A percentile compares a stretch with the other conserved stretches of the same genome.
Evolutionary conservation across 2,329 filamentous ascomycete genomes (phyloP).

Genomic region (Talaromyces sp.): DNA sequence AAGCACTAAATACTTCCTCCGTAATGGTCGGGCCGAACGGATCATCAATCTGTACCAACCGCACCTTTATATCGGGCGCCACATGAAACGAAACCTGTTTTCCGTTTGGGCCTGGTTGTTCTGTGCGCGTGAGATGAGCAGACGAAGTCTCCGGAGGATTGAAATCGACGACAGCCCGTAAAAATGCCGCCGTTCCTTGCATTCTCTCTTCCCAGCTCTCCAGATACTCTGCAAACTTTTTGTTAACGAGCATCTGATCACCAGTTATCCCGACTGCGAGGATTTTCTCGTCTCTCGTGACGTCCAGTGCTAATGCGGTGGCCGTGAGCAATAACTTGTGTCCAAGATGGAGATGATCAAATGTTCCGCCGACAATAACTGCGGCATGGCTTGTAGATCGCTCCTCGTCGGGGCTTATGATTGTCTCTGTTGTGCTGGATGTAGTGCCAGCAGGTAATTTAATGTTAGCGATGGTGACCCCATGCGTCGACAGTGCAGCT

Average conservation of each 20-base stretch:
- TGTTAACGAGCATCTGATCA: conserved; percentile 80
- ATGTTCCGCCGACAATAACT: conserved; percentile 87
- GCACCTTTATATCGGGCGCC: conserved; percentile 64
- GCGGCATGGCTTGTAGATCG: conserved; percentile 49
- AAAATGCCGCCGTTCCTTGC: conserved; percentile 66
- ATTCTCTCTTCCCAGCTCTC: conserved; percentile 78
- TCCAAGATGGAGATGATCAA: conserved; percentile 91
- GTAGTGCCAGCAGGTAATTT: conserved; percentile 24
- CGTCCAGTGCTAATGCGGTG: conserved; percentile 68
- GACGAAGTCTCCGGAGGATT: conserved; percentile 45
- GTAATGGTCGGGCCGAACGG: conserved; percentile 88
- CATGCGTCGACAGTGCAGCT: conserved; percentile 30
- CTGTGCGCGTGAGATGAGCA: conserved; percentile 33
- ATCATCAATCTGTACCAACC: conserved; percentile 83
- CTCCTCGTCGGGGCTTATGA: conserved; percentile 27
- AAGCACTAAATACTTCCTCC: conserved; percentile 70
- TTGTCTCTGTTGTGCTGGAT: conserved; percentile 26
- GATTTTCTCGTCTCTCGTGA: conserved; percentile 48
- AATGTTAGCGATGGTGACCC: conserved; percentile 24
- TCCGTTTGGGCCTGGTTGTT: conserved; percentile 40
- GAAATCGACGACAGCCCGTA: conserved; percentile 62
- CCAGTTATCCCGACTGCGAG: conserved; percentile 86
- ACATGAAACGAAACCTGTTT: conserved; percentile 49
- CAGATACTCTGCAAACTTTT: conserved; percentile 79
- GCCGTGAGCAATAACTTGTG: conserved; percentile 97